A percentile compares a stretch with the other conserved stretches of the same genome.
Conservation (phyloP, 2,329 filamentous ascomycete genomes). For the Blastomyces parvus region DNA sequence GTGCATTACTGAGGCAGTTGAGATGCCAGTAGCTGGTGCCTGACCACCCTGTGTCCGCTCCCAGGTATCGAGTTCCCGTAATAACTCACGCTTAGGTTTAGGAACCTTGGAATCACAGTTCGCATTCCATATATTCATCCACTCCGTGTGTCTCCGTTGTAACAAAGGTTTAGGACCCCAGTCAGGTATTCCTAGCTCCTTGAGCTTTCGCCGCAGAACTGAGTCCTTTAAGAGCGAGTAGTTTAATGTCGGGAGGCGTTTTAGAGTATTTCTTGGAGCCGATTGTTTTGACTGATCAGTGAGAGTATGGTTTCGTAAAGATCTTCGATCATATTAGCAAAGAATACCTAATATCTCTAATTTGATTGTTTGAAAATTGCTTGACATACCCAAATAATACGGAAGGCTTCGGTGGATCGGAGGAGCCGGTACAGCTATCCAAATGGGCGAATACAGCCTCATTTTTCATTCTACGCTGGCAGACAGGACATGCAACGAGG, state of each 20-base stretch:
- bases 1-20: constrained; percentile 53
- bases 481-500: constrained; percentile 75
- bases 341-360: neutral
- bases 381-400: constrained; percentile 4
- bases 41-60: constrained; percentile 68
- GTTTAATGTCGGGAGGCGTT: constrained; percentile 69
- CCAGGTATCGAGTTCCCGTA: constrained; percentile 76
- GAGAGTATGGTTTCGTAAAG: neutral
- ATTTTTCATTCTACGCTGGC: constrained; percentile 67
- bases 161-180: constrained; percentile 60
- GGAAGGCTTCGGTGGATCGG: neutral
- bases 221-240: constrained; percentile 79
- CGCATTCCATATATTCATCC: constrained; percentile 92
- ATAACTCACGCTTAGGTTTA: constrained; percentile 58
- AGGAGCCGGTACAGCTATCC: constrained; percentile 49
- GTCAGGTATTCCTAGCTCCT: constrained; percentile 66
- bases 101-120: constrained; percentile 80
- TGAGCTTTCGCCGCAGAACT: constrained; percentile 68
- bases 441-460: constrained; percentile 70
- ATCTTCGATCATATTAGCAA: neutral
- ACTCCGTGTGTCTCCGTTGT: constrained; percentile 77
- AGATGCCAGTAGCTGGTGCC: constrained; percentile 10
- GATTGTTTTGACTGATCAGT: neutral
- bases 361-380: neutral
- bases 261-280: constrained; percentile 29